These are phyloP conservation scores for Guyanaporus albipodus DNA, from an alignment of 768 basidiomycete species.

Conservation along the genomic window DNA sequence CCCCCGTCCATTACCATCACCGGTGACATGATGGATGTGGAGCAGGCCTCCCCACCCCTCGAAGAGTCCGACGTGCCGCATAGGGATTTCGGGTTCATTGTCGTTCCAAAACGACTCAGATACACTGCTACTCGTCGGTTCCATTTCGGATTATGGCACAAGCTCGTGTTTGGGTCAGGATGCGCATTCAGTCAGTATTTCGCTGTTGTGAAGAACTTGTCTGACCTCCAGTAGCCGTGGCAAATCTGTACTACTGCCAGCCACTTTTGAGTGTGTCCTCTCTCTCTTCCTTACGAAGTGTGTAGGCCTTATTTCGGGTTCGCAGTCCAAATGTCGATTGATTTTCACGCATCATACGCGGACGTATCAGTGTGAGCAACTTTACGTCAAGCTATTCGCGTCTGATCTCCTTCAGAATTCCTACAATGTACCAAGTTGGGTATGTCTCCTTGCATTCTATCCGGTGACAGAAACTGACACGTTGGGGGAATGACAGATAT, in stretches of 20 bases:
- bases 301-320: background rate
- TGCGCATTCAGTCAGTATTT: conserved; percentile 19
- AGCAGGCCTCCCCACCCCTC: conserved; percentile 2
- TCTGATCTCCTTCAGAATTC: conserved; percentile 39
- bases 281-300: background rate
- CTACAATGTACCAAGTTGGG: conserved; percentile 66
- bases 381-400: background rate
- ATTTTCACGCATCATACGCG: conserved; percentile 32
- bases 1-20: conserved; percentile 1
- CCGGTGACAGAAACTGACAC: background rate
- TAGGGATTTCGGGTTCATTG: conserved; percentile 13
- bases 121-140: conserved; percentile 6
- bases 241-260: conserved; percentile 79
- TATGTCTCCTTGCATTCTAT: conserved; percentile 21
- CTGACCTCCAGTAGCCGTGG: conserved; percentile 34
- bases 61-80: background rate
- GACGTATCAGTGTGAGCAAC: conserved; percentile 29
- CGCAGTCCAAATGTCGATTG: conserved; percentile 32
- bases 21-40: conserved; percentile 15
- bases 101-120: conserved; percentile 15
- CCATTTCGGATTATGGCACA: conserved; percentile 13
- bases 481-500: background rate
- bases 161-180: conserved; percentile 13
- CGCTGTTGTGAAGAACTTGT: background rate
- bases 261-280: conserved; percentile 60